Percentiles rank a stretch among this genome's conserved stretches.
These are phyloP conservation scores for Acrocalymma vagum DNA, from an alignment of 2,329 filamentous ascomycete species.

Conservation along the genomic window DNA sequence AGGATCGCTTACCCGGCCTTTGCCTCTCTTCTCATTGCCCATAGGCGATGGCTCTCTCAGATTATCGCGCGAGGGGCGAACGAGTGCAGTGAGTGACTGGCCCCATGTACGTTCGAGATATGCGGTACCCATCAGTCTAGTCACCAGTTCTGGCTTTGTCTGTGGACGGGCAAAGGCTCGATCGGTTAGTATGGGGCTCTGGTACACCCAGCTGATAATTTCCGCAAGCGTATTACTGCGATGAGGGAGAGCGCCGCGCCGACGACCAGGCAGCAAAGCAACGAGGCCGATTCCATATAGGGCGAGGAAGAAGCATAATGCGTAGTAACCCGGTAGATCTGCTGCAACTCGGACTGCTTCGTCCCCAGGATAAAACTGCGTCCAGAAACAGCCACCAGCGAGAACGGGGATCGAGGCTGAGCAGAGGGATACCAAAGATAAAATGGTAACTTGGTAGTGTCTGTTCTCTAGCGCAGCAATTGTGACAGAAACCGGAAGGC, in stretches of 20 bases:
- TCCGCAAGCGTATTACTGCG: slow-evolving; percentile 76
- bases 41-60: slow-evolving; percentile 31
- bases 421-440: slow-evolving; percentile 67
- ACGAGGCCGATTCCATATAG: slow-evolving; percentile 73
- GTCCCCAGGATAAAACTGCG: slow-evolving; percentile 63
- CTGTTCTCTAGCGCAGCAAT: slow-evolving; percentile 66
- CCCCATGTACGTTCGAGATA: slow-evolving; percentile 53
- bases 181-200: slow-evolving; percentile 75
- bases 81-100: slow-evolving; percentile 34
- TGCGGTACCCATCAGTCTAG: slow-evolving; percentile 68
- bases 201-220: slow-evolving; percentile 78
- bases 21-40: slow-evolving; percentile 24
- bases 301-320: slow-evolving; percentile 75
- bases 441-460: slow-evolving; percentile 71
- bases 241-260: slow-evolving; percentile 74
- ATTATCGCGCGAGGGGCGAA: slow-evolving; percentile 38
- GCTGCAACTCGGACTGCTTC: slow-evolving; percentile 65
- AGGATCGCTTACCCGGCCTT: slow-evolving; percentile 13
- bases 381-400: slow-evolving; percentile 76
- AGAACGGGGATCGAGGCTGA: slow-evolving; percentile 73
- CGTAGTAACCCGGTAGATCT: slow-evolving; percentile 75
- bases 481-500: slow-evolving; percentile 68
- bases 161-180: slow-evolving; percentile 74
- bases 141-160: slow-evolving; percentile 73
- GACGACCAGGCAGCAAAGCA: slow-evolving; percentile 65